A percentile compares a stretch with the other conserved stretches of the same genome.
These are phyloP conservation scores for Saccharomycopsis fibuligera DNA, from an alignment of 805 yeast genomes.

Conservation along the genomic window DNA sequence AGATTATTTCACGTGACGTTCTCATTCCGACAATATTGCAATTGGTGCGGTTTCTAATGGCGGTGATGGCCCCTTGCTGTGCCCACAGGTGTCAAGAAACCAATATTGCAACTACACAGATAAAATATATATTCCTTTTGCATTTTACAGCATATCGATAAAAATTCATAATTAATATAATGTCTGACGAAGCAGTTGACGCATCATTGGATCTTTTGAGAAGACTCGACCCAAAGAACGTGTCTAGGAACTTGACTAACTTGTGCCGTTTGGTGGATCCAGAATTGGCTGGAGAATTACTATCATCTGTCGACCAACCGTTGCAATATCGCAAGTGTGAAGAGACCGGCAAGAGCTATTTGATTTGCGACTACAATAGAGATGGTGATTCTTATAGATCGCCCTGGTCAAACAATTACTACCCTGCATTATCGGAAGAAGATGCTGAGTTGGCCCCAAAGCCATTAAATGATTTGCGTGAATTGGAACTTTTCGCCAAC, in stretches of 20 bases:
- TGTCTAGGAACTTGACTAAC: slow-evolving; percentile 38
- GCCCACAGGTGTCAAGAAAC: too few species aligned
- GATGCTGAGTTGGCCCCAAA: slow-evolving; percentile 65
- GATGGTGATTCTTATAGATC: slow-evolving; percentile 91
- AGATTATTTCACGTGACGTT: too few species aligned
- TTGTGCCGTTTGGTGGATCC: slow-evolving; percentile 49
- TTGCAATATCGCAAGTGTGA: slow-evolving; percentile 42
- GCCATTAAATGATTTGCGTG: slow-evolving; percentile 62
- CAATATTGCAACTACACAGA: too few species aligned
- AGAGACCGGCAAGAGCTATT: slow-evolving; percentile 55
- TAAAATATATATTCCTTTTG: too few species aligned
- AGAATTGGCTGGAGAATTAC: slow-evolving; percentile 76
- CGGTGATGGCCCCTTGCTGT: too few species aligned
- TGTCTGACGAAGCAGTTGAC: slow-evolving; percentile 52
- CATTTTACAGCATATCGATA: too few species aligned
- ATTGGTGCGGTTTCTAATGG: too few species aligned
- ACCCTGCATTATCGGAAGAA: slow-evolving; percentile 42
- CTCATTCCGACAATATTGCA: too few species aligned
- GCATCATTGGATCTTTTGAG: slow-evolving; percentile 75
- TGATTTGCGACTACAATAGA: slow-evolving; percentile 90
- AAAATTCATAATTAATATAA: too few species aligned
- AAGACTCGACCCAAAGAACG: slow-evolving; percentile 63
- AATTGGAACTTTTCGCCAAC: slow-evolving; percentile 74
- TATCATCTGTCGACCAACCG: slow-evolving; percentile 85
- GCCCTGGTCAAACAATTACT: slow-evolving; percentile 81